Conservation (phyloP, 2,329 filamentous ascomycete genomes). For the Ceratocystis huliohia region DNA sequence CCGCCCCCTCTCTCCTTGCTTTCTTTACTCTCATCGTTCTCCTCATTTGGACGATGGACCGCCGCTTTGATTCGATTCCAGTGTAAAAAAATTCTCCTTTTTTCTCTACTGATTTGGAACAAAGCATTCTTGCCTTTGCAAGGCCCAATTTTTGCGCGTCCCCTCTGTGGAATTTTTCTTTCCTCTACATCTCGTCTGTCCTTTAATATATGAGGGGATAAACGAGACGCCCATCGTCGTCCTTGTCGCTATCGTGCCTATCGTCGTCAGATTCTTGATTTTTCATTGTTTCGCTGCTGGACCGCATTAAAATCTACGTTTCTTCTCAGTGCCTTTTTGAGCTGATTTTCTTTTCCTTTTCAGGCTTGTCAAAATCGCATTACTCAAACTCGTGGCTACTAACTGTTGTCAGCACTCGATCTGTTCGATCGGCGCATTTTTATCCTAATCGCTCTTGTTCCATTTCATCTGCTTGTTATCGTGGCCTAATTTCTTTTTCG, state of each 20-base stretch:
- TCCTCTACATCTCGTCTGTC: not conserved
- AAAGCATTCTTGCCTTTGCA: not conserved
- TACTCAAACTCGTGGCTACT: not conserved
- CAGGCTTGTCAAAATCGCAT: not conserved
- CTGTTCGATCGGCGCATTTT: not conserved
- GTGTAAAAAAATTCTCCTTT: not conserved
- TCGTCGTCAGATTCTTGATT: not conserved
- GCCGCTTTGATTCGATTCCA: constrained; percentile 8
- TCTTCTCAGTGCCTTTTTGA: not conserved
- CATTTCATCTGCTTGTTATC: not conserved
- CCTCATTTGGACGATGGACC: not conserved
- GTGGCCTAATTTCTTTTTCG: not conserved
- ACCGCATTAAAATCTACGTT: too few species aligned
- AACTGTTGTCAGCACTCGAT: not conserved
- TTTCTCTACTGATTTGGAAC: not conserved
- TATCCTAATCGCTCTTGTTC: not conserved
- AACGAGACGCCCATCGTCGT: not conserved
- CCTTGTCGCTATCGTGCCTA: not conserved
- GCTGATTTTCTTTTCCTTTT: not conserved
- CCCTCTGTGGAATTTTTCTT: not conserved
- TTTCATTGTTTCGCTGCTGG: not conserved
- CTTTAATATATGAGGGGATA: not conserved
- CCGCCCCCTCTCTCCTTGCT: constrained; percentile 1
- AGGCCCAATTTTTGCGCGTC: not conserved
- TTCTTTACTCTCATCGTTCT: not conserved